phyloP scores from a whole-genome alignment of 2,329 filamentous ascomycete species.

The Metarhizium brunneum region DNA sequence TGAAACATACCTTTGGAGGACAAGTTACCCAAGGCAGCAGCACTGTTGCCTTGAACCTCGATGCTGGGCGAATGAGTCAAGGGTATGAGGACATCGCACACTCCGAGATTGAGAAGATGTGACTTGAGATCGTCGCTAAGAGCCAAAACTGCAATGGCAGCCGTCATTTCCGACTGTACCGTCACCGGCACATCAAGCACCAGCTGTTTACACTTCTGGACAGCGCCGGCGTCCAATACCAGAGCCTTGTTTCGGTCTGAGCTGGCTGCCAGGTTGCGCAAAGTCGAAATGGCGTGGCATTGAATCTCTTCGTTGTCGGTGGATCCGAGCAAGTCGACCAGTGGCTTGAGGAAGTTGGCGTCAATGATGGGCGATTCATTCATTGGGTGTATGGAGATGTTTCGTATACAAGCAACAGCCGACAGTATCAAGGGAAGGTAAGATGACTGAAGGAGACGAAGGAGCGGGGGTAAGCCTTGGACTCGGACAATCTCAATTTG shows the following conservation, averaged over 20 bases:
- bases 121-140: slow-evolving; percentile 93
- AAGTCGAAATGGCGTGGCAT: slow-evolving; percentile 94
- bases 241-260: slow-evolving; percentile 97
- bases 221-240: slow-evolving; percentile 91
- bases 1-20: slow-evolving; percentile 77
- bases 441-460: slow-evolving; percentile 86
- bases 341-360: slow-evolving; percentile 84
- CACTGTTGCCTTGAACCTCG: slow-evolving; percentile 96
- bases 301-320: slow-evolving; percentile 99
- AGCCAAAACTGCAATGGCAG: slow-evolving; percentile 93
- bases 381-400: slow-evolving; percentile 95
- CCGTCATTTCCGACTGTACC: slow-evolving; percentile 98
- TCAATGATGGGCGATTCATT: slow-evolving; percentile 99
- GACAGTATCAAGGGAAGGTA: slow-evolving; percentile 94
- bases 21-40: slow-evolving; percentile 87
- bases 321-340: slow-evolving; percentile 88
- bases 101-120: slow-evolving; percentile 79
- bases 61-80: slow-evolving; percentile 93
- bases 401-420: slow-evolving; percentile 94
- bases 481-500: slow-evolving; percentile 94
- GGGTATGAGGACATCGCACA: slow-evolving; percentile 94
- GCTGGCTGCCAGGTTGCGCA: slow-evolving; percentile 90
- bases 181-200: slow-evolving; percentile 87
- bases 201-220: slow-evolving; percentile 97
- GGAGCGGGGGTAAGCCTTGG: slow-evolving; percentile 72